Evolutionary conservation across 768 basidiomycete genomes (phyloP).

Genomic region (Boletus subcaerulescens): DNA sequence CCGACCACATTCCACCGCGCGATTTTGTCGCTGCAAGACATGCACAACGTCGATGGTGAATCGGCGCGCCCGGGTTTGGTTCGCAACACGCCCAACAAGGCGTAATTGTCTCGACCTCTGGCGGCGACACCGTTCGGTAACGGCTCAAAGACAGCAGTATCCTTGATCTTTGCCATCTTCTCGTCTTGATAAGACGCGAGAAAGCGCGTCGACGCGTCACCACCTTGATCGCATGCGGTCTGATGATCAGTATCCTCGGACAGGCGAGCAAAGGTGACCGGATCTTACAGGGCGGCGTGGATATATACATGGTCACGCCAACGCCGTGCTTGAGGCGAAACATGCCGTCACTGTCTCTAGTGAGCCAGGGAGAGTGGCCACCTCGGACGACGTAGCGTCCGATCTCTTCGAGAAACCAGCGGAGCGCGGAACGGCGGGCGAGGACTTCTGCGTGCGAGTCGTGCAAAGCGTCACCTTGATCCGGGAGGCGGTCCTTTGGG

Average conservation of each 20-base stretch:
- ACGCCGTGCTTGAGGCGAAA: slow-evolving; percentile 49
- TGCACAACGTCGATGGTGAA: slow-evolving; percentile 73
- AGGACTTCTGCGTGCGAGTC: slow-evolving; percentile 92
- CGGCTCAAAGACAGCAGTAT: slow-evolving; percentile 37
- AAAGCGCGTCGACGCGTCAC: slow-evolving; percentile 83
- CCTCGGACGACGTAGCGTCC: slow-evolving; percentile 11
- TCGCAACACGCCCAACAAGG: slow-evolving; percentile 70
- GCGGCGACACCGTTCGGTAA: slow-evolving; percentile 42
- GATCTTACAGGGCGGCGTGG: slow-evolving; percentile 55
- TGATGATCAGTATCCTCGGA: slow-evolving; percentile 33
- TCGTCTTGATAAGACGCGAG: slow-evolving; percentile 74
- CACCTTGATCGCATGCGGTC: slow-evolving; percentile 51
- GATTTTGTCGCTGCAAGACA: slow-evolving; percentile 96
- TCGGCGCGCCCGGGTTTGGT: slow-evolving; percentile 96
- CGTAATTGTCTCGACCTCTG: slow-evolving; percentile 80
- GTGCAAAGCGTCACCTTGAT: slow-evolving; percentile 74
- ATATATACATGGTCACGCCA: slow-evolving; percentile 70
- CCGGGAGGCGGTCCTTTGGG: slow-evolving; percentile 57
- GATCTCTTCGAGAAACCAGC: slow-evolving; percentile 80
- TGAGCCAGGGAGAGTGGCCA: slow-evolving; percentile 52
- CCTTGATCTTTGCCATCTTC: slow-evolving; percentile 68
- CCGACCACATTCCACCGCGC: slow-evolving; percentile 84
- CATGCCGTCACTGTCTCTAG: slow-evolving; percentile 32
- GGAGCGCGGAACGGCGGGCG: slow-evolving; percentile 73
- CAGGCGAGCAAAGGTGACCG: slow-evolving; percentile 38